Base-by-base conservation (phyloP, 2,329 filamentous ascomycete genomes). In the Amylocarpus encephaloides region DNA sequence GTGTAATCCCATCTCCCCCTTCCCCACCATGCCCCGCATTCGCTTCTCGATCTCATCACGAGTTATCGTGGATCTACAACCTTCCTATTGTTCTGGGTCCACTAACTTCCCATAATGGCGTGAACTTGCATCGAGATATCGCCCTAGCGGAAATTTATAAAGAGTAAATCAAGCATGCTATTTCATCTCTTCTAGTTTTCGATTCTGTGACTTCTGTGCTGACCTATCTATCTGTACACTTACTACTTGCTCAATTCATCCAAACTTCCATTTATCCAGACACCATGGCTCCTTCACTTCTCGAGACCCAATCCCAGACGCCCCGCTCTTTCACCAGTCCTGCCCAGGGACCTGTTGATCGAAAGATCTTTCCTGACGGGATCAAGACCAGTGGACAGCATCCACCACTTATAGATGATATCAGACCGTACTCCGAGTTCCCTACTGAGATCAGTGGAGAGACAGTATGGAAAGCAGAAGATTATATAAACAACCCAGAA, bases 371-470 rank as follows among this genome's bases (percentile, higher is more conserved):
- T 52, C 64, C 62, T 2, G 64, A 66, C 42, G 64, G 64, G 1
- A 66, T 66, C 50, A 66, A 66, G 46, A 78, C 76, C 0, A 76
- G 84, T 0, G 87, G 87, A 35, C 87, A 92, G 65, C 83, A 87
- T 59, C 73, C 78, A 19, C 87, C 88, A 1, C 67, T 86, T 32
- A 84, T 83, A 63, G 73, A 82, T 30, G 70, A 75, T 7, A 68
- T 92, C n/a, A 72, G 70, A 43, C 78, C 85, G 0, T 92, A 88
- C 66, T 73, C 77, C 0, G 74, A 77, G 13, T 92, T 91, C 62
- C 87, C 87, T 39, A 78, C 79, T 52, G 69, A 83, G 53, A 88
- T 91, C 64, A 74, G 74, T 0, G 86, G 86, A 10, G 78, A 79
- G 0, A 91, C 86, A 0, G 80, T 87, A 29, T 93, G 88, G 88